A percentile compares a stretch with the other conserved stretches of the same genome.
Conservation (phyloP, 306 rosid genomes). For the Erythrophleum fordii region DNA sequence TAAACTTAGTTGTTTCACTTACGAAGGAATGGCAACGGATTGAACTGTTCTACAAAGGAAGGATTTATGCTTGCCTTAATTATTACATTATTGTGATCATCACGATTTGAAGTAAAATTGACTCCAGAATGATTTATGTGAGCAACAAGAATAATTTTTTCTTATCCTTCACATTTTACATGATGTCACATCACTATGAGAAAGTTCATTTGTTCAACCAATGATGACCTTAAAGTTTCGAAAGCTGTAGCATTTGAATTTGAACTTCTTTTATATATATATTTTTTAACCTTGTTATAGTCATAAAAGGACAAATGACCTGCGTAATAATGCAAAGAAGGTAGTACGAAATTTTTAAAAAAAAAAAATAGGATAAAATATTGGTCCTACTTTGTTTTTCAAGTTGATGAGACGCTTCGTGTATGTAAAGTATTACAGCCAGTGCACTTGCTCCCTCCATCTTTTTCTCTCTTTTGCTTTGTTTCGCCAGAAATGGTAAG, state of each 20-base stretch:
- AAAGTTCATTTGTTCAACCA: constrained; percentile 35
- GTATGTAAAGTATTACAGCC: constrained; percentile 38
- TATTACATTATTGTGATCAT: background rate
- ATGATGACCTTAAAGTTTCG: constrained; percentile 41
- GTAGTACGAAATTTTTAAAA: constrained; percentile 5
- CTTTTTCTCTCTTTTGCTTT: constrained; percentile 29
- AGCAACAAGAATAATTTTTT: background rate
- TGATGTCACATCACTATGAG: constrained; percentile 45
- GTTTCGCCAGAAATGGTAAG: constrained; percentile 36
- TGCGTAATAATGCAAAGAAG: constrained; percentile 39
- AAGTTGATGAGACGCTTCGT: constrained; percentile 48
- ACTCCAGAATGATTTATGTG: constrained; percentile 29
- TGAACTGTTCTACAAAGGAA: background rate
- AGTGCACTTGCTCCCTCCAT: constrained; percentile 14
- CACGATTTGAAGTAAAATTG: constrained; percentile 35
- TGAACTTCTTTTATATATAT: constrained; percentile 33
- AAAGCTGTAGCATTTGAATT: constrained; percentile 36
- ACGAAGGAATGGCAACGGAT: background rate
- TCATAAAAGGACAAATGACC: constrained; percentile 46
- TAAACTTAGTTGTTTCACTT: no score
- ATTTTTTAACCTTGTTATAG: constrained; percentile 38
- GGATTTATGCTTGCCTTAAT: background rate
- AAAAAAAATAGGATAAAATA: background rate
- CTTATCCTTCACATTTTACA: background rate
- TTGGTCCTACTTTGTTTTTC: constrained; percentile 34